Evolutionary conservation across 164 flowering plant species (phyloP).

Genomic region (Sedum album): DNA sequence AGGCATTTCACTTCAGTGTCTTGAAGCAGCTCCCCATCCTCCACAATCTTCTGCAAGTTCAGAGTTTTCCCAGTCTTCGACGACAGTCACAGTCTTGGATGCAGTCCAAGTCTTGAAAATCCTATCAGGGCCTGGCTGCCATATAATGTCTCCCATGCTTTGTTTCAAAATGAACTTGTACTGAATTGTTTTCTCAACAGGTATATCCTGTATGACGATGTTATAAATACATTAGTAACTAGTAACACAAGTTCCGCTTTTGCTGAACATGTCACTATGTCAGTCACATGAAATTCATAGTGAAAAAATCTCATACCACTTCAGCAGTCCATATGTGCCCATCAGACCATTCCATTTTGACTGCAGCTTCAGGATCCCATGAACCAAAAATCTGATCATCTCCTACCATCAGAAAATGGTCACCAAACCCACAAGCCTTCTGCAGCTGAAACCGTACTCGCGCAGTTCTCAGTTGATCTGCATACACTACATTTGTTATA

Average conservation of each 20-base stretch:
- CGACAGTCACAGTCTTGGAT: constrained; percentile 32
- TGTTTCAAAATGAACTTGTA: constrained; percentile 62
- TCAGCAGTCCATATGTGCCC: constrained; percentile 66
- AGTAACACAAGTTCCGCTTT: not conserved
- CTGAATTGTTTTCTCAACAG: constrained; percentile 41
- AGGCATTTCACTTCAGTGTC: no score
- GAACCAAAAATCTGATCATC: constrained; percentile 59
- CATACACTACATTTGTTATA: not conserved
- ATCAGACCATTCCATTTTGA: constrained; percentile 77
- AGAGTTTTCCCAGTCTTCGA: constrained; percentile 66
- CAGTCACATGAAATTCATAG: not conserved
- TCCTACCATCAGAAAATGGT: constrained; percentile 61
- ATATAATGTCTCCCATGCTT: constrained; percentile 25
- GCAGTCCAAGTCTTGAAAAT: constrained; percentile 51
- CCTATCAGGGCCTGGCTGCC: constrained; percentile 87
- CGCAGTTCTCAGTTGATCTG: constrained; percentile 38
- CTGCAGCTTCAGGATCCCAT: constrained; percentile 58
- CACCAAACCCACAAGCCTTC: constrained; percentile 67
- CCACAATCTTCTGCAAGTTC: constrained; percentile 42
- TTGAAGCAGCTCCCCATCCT: no score
- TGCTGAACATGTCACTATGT: not conserved
- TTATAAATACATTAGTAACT: not conserved
- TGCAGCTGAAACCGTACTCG: constrained; percentile 54
- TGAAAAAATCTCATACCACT: constrained; percentile 38
- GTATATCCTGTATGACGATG: constrained; percentile 44